Conservation (phyloP, 352 stramenopile species). For the Plasmopara viticola region DNA sequence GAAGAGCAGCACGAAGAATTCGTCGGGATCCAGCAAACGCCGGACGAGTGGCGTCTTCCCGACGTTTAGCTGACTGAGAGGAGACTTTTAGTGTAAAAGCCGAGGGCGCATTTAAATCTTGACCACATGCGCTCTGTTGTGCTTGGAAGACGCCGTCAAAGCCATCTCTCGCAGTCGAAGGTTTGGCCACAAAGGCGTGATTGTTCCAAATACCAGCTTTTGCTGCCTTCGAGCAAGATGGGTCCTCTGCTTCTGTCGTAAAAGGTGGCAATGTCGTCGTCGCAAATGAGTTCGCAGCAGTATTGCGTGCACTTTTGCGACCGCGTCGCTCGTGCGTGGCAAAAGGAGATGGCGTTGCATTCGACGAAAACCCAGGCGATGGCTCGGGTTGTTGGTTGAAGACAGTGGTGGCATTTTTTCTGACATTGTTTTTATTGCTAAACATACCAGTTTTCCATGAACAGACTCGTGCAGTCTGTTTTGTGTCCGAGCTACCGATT, state of each 20-base stretch:
- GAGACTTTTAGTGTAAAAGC: neutral
- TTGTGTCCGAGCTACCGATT: conserved; percentile 17
- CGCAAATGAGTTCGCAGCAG: conserved; percentile 42
- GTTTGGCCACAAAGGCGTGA: neutral
- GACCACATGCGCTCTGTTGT: neutral
- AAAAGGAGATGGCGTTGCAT: conserved; percentile 26
- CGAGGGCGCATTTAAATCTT: neutral
- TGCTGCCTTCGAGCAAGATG: neutral
- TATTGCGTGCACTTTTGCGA: conserved; percentile 28
- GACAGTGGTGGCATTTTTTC: conserved; percentile 10
- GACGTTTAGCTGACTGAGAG: conserved; percentile 5
- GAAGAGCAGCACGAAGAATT: conserved; percentile 29
- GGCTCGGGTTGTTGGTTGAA: conserved; percentile 13
- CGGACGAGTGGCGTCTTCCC: conserved; percentile 4
- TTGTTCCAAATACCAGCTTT: neutral
- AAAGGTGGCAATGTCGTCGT: conserved; percentile 29
- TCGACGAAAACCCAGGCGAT: conserved; percentile 7
- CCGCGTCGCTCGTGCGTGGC: conserved; percentile 18
- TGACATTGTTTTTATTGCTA: conserved; percentile 23
- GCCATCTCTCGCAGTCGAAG: neutral
- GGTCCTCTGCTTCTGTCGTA: neutral
- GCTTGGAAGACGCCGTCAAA: neutral
- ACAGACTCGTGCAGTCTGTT: conserved; percentile 16
- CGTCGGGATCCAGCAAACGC: conserved; percentile 21
- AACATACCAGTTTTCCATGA: conserved; percentile 29